phyloP scores from a whole-genome alignment of 805 yeast species.

The Lipomyces yamadae region DNA sequence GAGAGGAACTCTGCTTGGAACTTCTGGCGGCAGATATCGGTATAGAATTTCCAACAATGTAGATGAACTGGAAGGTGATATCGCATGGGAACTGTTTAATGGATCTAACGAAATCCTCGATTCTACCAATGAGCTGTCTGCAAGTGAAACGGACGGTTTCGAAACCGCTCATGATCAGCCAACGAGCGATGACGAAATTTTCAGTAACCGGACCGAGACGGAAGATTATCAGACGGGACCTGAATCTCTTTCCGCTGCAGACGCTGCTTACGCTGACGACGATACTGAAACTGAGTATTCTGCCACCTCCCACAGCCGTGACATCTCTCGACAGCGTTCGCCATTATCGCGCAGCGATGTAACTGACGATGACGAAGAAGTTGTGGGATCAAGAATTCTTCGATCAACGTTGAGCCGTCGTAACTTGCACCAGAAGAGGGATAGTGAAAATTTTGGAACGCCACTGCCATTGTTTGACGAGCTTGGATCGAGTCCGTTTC shows the following conservation, averaged over 20 bases:
- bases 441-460: conserved; percentile 31
- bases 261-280: conserved; percentile 37
- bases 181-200: conserved; percentile 41
- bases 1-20: conserved; percentile 24
- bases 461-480: conserved; percentile 34
- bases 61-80: conserved; percentile 25
- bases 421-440: conserved; percentile 16
- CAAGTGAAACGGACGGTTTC: conserved; percentile 40
- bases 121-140: conserved; percentile 39
- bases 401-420: conserved; percentile 14
- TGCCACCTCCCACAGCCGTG: not conserved
- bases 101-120: conserved; percentile 35
- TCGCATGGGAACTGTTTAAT: conserved; percentile 38
- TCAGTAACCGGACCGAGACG: conserved; percentile 19
- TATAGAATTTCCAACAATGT: conserved; percentile 27
- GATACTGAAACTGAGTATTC: conserved; percentile 44
- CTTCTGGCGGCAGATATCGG: conserved; percentile 22
- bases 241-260: conserved; percentile 39
- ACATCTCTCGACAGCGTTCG: not conserved
- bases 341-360: not conserved
- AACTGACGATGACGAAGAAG: conserved; percentile 32
- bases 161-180: conserved; percentile 38
- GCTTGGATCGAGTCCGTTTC: conserved; percentile 29
- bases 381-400: conserved; percentile 25
- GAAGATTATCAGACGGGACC: conserved; percentile 40